phyloP scores from a whole-genome alignment of 352 stramenopile genomes.

The Phytopythium chamaehyphon region DNA sequence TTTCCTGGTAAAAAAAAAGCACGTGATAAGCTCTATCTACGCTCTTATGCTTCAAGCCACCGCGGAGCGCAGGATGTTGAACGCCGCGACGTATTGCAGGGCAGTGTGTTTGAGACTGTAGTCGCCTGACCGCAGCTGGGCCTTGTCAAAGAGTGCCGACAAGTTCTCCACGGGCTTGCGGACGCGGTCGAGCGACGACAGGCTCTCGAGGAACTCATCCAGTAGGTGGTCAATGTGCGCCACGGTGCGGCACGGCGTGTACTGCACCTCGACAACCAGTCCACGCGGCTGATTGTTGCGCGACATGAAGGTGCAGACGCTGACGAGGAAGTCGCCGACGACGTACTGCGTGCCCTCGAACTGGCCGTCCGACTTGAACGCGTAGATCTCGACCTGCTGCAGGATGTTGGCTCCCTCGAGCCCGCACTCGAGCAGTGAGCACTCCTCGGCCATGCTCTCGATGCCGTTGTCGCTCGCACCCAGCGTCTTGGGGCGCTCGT shows the following conservation, averaged over 20 bases:
- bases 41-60: conserved; percentile 7
- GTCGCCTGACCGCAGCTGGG: conserved; percentile 55
- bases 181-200: conserved; percentile 60
- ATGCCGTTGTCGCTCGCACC: conserved; percentile 67
- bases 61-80: conserved; percentile 66
- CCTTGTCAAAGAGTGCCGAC: conserved; percentile 65
- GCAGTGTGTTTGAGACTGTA: conserved; percentile 88
- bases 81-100: conserved; percentile 84
- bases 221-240: conserved; percentile 75
- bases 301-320: conserved; percentile 86
- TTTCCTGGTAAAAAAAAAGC: too few relatives aligned
- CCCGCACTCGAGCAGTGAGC: conserved; percentile 76
- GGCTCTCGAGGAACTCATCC: conserved; percentile 76
- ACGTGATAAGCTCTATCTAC: too few relatives aligned
- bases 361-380: conserved; percentile 84
- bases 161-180: conserved; percentile 77
- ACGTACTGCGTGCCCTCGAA: conserved; percentile 84
- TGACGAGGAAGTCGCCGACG: conserved; percentile 83
- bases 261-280: conserved; percentile 83
- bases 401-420: conserved; percentile 83
- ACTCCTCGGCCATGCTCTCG: conserved; percentile 69
- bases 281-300: conserved; percentile 77
- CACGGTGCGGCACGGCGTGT: conserved; percentile 76
- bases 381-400: conserved; percentile 87
- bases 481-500: conserved; percentile 62